Evolutionary conservation across 140 eudicot genomes (phyloP).

Genomic region (Bidens hawaiensis): DNA sequence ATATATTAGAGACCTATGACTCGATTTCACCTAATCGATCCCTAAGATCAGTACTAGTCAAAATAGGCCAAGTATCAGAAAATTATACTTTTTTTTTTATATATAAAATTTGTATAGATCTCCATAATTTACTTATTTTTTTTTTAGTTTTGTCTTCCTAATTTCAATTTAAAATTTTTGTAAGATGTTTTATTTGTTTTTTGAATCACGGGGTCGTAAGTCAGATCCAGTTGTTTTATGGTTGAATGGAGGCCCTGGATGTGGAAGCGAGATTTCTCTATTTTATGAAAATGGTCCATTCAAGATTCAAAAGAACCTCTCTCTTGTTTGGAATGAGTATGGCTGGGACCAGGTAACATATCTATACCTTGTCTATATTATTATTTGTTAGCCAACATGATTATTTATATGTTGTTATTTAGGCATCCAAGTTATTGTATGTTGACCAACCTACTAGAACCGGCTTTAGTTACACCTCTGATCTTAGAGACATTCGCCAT

Average conservation of each 20-base stretch:
- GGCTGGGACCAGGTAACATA: conserved; percentile 92
- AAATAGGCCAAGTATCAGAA: too few species aligned
- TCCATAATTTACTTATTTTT: too few species aligned
- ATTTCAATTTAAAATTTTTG: too few species aligned
- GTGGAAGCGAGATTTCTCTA: conserved; percentile 95
- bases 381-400: conserved; percentile 12
- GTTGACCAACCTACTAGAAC: conserved; percentile 98
- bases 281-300: conserved; percentile 97
- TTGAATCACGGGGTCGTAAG: too few species aligned
- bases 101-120: too few species aligned
- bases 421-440: conserved; percentile 85
- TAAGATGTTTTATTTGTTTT: too few species aligned
- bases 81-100: too few species aligned
- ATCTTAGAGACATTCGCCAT: conserved; percentile 74
- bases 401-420: conserved; percentile 29
- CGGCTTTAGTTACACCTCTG: conserved; percentile 90
- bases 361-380: not conserved
- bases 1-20: too few species aligned
- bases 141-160: too few species aligned
- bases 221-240: conserved; percentile 89
- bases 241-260: conserved; percentile 99
- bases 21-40: too few species aligned
- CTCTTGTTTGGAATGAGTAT: conserved; percentile 85
- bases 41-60: too few species aligned
- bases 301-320: conserved; percentile 63